Percentiles rank a stretch among this genome's conserved stretches.
These are phyloP conservation scores for Heliocybe sulcata DNA, from an alignment of 1,284 basidiomycete species.

Conservation along the genomic window DNA sequence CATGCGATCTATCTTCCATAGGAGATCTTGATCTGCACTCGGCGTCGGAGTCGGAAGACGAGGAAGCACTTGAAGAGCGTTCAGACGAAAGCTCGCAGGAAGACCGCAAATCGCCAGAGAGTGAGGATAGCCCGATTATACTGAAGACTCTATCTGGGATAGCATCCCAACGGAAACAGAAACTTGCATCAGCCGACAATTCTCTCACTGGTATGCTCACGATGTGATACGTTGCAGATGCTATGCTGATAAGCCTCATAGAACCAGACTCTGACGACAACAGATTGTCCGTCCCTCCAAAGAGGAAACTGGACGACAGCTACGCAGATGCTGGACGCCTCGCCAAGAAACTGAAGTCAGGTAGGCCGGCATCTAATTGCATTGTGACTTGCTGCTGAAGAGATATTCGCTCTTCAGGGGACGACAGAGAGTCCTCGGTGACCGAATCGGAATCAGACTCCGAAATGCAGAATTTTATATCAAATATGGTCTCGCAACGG, in stretches of 20 bases:
- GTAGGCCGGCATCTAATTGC: constrained; percentile 1
- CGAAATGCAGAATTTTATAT: not conserved
- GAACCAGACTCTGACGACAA: not conserved
- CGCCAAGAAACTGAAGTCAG: constrained; percentile 1
- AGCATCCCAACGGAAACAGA: not conserved
- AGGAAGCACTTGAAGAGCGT: constrained; percentile 9
- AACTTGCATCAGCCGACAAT: not conserved
- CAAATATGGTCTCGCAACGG: not conserved
- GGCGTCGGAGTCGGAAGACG: constrained; percentile 11
- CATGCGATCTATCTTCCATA: constrained; percentile 2
- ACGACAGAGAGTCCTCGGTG: not conserved
- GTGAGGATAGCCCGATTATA: not conserved
- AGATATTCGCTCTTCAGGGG: not conserved
- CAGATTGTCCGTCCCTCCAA: not conserved
- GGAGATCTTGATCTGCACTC: constrained; percentile 8
- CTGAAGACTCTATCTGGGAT: constrained; percentile 6
- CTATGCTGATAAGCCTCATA: not conserved
- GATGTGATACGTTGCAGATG: not conserved
- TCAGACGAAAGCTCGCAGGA: not conserved
- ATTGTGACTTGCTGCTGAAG: not conserved
- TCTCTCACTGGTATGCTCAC: not conserved
- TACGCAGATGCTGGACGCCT: not conserved
- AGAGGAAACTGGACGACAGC: constrained; percentile 8
- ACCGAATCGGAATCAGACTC: not conserved
- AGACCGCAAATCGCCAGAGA: not conserved